Percentiles rank a stretch among this genome's conserved stretches.
phyloP scores from a whole-genome alignment of 2,329 filamentous ascomycete species.

The Didymella arachidicola region DNA sequence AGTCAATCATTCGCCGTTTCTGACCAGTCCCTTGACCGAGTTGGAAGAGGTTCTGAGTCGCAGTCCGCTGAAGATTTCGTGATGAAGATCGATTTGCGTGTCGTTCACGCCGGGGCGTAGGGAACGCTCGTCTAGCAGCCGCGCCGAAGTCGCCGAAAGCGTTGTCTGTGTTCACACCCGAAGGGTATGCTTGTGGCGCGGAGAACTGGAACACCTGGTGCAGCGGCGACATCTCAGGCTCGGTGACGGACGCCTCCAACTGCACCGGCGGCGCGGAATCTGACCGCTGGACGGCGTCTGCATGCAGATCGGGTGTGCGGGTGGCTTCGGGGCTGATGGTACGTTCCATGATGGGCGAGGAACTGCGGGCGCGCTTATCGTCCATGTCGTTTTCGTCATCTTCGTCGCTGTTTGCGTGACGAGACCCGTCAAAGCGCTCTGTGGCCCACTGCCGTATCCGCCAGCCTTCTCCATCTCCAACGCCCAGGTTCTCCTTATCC shows the following conservation, averaged over 20 bases:
- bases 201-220: constrained; percentile 71
- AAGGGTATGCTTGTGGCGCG: constrained; percentile 66
- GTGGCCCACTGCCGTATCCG: constrained; percentile 71
- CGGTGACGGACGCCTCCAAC: constrained; percentile 44
- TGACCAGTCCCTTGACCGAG: constrained; percentile 71
- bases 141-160: constrained; percentile 36
- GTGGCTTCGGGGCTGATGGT: constrained; percentile 56
- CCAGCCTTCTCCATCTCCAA: constrained; percentile 80
- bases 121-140: constrained; percentile 44
- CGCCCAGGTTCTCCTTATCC: constrained; percentile 79
- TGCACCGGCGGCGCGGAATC: constrained; percentile 52
- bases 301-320: constrained; percentile 30
- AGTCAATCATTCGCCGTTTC: constrained; percentile 77
- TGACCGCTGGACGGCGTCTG: constrained; percentile 31
- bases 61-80: constrained; percentile 43
- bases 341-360: constrained; percentile 66
- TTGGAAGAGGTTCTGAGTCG: constrained; percentile 50
- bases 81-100: constrained; percentile 47
- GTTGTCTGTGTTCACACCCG: constrained; percentile 49
- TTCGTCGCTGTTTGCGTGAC: constrained; percentile 62
- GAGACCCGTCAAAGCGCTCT: constrained; percentile 70
- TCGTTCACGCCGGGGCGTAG: constrained; percentile 51
- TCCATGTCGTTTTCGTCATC: constrained; percentile 73
- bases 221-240: constrained; percentile 40
- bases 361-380: constrained; percentile 65